Evolutionary conservation across 352 stramenopile genomes (phyloP).

Genomic region (Phytophthora hybrid): DNA sequence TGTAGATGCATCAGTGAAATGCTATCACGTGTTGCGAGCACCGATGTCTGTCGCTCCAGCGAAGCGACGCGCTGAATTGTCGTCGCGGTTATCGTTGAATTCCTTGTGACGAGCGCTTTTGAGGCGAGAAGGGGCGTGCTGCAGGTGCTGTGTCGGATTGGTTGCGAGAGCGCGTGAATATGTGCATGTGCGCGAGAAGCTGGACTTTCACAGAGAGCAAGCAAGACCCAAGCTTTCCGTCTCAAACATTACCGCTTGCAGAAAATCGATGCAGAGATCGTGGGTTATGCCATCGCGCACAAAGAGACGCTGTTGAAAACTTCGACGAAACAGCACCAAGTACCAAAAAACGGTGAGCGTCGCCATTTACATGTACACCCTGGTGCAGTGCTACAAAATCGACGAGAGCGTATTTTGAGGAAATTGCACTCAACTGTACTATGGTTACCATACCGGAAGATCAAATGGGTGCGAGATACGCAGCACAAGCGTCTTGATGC

Average conservation of each 20-base stretch:
- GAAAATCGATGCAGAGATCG: constrained; percentile 32
- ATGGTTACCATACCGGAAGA: constrained; percentile 50
- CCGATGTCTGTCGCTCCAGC: background rate
- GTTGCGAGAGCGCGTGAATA: constrained; percentile 46
- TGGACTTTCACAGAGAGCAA: constrained; percentile 29
- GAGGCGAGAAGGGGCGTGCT: background rate
- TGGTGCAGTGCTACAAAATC: constrained; percentile 64
- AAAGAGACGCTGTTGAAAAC: constrained; percentile 35
- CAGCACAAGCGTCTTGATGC: constrained; percentile 36
- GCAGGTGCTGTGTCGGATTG: constrained; percentile 33
- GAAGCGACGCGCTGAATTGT: constrained; percentile 33
- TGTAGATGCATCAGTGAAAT: background rate
- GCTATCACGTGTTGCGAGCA: background rate
- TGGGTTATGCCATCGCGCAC: constrained; percentile 53
- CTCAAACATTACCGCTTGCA: constrained; percentile 9
- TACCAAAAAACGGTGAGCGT: constrained; percentile 44
- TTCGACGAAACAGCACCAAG: constrained; percentile 13
- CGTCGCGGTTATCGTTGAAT: background rate
- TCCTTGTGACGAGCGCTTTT: background rate
- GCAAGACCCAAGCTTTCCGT: constrained; percentile 14
- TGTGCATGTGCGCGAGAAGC: constrained; percentile 58
- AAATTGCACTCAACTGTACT: constrained; percentile 24
- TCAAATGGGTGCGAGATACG: constrained; percentile 48
- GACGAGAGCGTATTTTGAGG: constrained; percentile 32
- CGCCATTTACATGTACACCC: constrained; percentile 55